phyloP scores from a whole-genome alignment of 495 filamentous ascomycete genomes.

The Penicillium goetzii region DNA sequence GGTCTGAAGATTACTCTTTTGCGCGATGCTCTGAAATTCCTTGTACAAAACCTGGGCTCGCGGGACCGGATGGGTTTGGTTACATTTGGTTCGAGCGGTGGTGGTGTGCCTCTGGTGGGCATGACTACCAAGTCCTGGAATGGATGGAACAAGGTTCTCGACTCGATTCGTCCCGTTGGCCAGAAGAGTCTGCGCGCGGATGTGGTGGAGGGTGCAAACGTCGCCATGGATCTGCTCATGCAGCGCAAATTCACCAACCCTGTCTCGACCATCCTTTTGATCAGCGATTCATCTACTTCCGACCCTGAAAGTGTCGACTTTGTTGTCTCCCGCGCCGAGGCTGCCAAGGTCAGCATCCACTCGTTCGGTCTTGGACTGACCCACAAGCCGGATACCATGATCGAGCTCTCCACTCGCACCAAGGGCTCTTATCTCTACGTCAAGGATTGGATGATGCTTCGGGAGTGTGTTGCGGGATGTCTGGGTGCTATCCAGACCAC shows the following conservation, averaged over 20 bases:
- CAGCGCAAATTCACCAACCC: constrained; percentile 96
- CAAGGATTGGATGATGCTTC: constrained; percentile 99
- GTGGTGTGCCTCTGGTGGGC: constrained; percentile 92
- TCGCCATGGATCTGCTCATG: constrained; percentile 99
- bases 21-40: constrained; percentile 90
- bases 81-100: constrained; percentile 93
- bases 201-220: constrained; percentile 96
- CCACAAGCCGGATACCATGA: constrained; percentile 98
- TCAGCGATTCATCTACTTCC: constrained; percentile 98
- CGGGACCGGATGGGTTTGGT: constrained; percentile 96
- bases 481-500: constrained; percentile 91
- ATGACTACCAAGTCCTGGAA: constrained; percentile 95
- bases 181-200: constrained; percentile 97
- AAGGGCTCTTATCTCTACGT: constrained; percentile 98
- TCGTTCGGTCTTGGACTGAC: constrained; percentile 96
- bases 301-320: constrained; percentile 97
- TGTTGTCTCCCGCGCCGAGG: constrained; percentile 95
- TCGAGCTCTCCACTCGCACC: constrained; percentile 91
- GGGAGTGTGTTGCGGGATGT: constrained; percentile 95
- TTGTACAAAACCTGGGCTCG: constrained; percentile 89
- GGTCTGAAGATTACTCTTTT: constrained; percentile 96
- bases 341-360: constrained; percentile 95
- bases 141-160: constrained; percentile 87
- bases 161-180: constrained; percentile 88
- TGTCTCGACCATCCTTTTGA: constrained; percentile 92